Evolutionary conservation across 805 yeast genomes (phyloP).

Genomic region (Saccharomycopsis microspora): DNA sequence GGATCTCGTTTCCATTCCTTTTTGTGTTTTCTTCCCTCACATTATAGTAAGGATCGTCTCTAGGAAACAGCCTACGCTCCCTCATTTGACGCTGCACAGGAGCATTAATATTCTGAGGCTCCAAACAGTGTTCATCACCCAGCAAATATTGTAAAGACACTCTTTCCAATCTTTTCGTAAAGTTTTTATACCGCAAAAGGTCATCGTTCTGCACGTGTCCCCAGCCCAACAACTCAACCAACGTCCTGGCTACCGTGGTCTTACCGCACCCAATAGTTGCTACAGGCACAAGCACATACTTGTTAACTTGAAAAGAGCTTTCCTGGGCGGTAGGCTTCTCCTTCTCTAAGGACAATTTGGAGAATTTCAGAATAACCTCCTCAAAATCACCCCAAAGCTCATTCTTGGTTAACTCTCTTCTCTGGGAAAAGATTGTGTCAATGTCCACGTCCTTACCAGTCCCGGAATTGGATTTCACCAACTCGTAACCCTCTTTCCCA

Average conservation of each 20-base stretch:
- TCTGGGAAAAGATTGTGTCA: too few species aligned
- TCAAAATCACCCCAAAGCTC: neutral
- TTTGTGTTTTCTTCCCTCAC: neutral
- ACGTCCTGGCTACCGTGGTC: conserved; percentile 63
- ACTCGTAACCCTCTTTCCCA: conserved; percentile 49
- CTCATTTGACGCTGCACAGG: neutral
- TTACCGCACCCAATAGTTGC: conserved; percentile 95
- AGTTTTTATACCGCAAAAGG: conserved; percentile 29
- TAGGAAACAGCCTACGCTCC: neutral
- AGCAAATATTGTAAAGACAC: neutral
- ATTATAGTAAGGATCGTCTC: neutral
- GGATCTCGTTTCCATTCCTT: neutral
- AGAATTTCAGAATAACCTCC: neutral
- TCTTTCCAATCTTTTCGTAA: neutral
- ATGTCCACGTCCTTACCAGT: neutral
- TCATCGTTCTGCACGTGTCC: conserved; percentile 77
- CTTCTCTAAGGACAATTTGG: neutral
- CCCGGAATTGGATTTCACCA: conserved; percentile 19
- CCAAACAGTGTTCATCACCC: too few species aligned
- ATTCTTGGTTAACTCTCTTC: too few species aligned
- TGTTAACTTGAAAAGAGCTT: conserved; percentile 23
- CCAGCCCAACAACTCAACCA: conserved; percentile 46
- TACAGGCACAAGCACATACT: conserved; percentile 65
- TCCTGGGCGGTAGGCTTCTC: neutral
- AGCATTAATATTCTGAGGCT: neutral